A percentile compares a stretch with the other conserved stretches of the same genome.
These are phyloP conservation scores for Chytridiales sp. DNA, from an alignment of 371 early-diverging fungal genomes.

Conservation along the genomic window DNA sequence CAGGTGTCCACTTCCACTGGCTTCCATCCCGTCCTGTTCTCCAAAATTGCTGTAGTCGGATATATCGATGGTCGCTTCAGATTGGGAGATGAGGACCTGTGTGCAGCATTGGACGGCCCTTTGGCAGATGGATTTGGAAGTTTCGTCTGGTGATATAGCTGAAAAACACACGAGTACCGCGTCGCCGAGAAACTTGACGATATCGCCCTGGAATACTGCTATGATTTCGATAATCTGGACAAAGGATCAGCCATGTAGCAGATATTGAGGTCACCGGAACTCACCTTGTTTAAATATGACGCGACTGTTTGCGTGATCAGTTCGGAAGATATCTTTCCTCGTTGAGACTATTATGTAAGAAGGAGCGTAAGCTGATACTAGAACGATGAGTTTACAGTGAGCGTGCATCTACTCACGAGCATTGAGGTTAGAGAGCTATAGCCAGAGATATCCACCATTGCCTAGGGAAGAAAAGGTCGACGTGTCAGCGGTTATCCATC, in stretches of 20 bases:
- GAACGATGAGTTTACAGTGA: not conserved
- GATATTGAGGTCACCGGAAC: not conserved
- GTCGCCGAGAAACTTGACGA: constrained; percentile 13
- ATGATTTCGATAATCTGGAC: constrained; percentile 9
- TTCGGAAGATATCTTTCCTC: constrained; percentile 12
- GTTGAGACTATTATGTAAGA: not conserved
- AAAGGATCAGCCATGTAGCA: not conserved
- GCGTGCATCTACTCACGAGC: not conserved
- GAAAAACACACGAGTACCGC: constrained; percentile 3
- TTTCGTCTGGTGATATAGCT: too few relatives aligned
- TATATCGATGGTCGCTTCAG: too few relatives aligned
- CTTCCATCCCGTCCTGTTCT: too few relatives aligned
- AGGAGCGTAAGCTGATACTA: not conserved
- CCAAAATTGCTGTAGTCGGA: too few relatives aligned
- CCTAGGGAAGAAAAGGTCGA: not conserved
- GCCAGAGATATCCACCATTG: constrained; percentile 15
- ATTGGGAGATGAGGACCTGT: too few relatives aligned
- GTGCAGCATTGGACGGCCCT: too few relatives aligned
- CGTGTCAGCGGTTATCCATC: not conserved
- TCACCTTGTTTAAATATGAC: constrained; percentile 7
- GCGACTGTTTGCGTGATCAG: constrained; percentile 6
- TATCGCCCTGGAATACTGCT: constrained; percentile 3
- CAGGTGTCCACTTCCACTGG: too few relatives aligned
- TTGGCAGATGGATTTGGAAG: too few relatives aligned
- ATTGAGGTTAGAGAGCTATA: constrained; percentile 3